Base-by-base conservation (phyloP, 352 stramenopile species). In the Phytophthora nicotianae region DNA sequence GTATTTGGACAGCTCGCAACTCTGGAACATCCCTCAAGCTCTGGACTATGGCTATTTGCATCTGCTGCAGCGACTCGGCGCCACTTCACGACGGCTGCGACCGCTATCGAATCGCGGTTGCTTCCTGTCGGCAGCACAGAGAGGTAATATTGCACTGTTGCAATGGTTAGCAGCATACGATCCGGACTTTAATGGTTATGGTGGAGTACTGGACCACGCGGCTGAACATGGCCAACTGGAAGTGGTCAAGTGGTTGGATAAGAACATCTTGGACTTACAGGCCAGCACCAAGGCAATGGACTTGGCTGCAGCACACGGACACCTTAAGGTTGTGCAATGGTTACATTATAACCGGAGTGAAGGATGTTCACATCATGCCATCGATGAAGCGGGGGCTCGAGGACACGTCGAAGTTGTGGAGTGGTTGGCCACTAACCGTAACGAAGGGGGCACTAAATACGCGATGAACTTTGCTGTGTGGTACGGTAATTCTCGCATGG, bases 281-380 rank as follows among this genome's bases (percentile, higher is more conserved):
- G 42, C 51, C 24, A 68, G 51, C 35, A 72, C 64, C 37, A 72
- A 72, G n/a, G 64, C 64, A 20, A 72, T 72, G 64, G 58, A 72
- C 21, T 55, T 72, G n/a, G 58, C 64, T 19, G 58, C 64, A 17
- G 58, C 58, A 17, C 60, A 74, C 17, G 81, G 81, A 26, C 75
- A 88, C 35, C 47, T 90, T n/a, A 2, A 63, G 9, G 69, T 88
- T 7, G 53, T 90, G 1, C 49, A 85, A 46, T 90, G 76, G 75
- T 58, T 90, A 32, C 72, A 90, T 48, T 21, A 23, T 13, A 58
- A 84, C 37, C 58, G 64, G 9, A 40, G 27, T 9, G 65, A 74
- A 40, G 65, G 65, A 14, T 74, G 70, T 24, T 64, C 70, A 11
- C 52, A 68, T 20, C 62, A 74, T 46, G 67, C 67, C 7, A 75